Conservation (phyloP, 352 stramenopile genomes). For the Pythium dissimile region DNA sequence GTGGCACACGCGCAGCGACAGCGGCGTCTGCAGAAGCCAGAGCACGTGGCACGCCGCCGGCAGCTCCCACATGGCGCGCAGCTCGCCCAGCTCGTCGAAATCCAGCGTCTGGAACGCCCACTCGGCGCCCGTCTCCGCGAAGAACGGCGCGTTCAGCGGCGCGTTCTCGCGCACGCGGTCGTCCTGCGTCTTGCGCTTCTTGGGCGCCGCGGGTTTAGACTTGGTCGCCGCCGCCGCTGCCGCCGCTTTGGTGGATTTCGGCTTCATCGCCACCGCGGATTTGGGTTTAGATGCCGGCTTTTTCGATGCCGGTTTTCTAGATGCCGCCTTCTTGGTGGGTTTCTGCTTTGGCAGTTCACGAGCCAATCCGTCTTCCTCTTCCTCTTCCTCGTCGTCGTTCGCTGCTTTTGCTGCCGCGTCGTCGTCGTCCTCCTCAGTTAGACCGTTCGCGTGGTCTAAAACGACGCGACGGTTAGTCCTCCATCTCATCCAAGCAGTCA, state of each 20-base stretch:
- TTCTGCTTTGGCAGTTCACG: conserved; percentile 10
- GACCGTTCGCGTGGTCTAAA: not conserved
- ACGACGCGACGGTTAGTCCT: too few relatives aligned
- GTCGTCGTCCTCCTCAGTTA: not conserved
- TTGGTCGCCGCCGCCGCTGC: conserved; percentile 4
- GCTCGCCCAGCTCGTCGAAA: conserved; percentile 60
- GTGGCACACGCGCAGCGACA: conserved; percentile 74
- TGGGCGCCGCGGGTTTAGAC: conserved; percentile 15
- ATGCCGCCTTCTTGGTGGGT: conserved; percentile 3
- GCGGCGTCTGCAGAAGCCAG: conserved; percentile 75
- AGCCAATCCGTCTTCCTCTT: too few relatives aligned
- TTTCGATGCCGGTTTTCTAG: not conserved
- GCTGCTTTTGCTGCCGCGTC: not conserved
- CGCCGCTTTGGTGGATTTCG: not conserved
- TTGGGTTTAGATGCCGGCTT: conserved; percentile 7
- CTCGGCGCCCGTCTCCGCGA: conserved; percentile 59
- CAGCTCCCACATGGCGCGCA: conserved; percentile 72
- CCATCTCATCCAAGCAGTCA: too few relatives aligned
- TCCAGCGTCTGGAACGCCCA: conserved; percentile 72
- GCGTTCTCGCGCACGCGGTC: conserved; percentile 61
- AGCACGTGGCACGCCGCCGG: conserved; percentile 78
- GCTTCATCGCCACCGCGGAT: not conserved
- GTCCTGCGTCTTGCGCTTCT: conserved; percentile 60
- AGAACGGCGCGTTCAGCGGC: conserved; percentile 58
- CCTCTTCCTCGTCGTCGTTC: not conserved